A percentile compares a stretch with the other conserved stretches of the same genome.
phyloP scores from a whole-genome alignment of 2,329 filamentous ascomycete species.

The Balansia obtecta region DNA sequence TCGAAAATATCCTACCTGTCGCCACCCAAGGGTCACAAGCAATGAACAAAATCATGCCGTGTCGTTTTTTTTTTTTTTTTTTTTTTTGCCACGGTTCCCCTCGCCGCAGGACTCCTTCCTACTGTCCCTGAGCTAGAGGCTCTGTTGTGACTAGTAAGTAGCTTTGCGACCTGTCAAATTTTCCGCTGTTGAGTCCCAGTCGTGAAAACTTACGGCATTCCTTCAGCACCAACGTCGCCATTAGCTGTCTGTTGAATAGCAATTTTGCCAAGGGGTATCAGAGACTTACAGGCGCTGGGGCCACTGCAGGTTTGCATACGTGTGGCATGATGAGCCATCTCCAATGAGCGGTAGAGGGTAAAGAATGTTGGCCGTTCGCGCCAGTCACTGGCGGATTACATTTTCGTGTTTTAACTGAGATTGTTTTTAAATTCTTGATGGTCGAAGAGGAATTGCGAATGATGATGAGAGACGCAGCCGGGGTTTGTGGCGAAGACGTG shows the following conservation, averaged over 20 bases:
- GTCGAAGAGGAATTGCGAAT: too few species aligned
- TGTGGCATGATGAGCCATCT: slow-evolving; percentile 9
- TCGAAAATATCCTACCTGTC: too few species aligned
- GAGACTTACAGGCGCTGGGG: slow-evolving; percentile 3
- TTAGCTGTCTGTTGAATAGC: slow-evolving; percentile 11
- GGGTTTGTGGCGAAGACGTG: too few species aligned
- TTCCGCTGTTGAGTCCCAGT: slow-evolving; percentile 6
- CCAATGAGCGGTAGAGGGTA: slow-evolving; percentile 11
- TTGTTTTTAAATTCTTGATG: too few species aligned
- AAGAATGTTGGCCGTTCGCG: slow-evolving; percentile 11
- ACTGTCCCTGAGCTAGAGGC: slow-evolving; percentile 9
- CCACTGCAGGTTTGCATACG: slow-evolving; percentile 6
- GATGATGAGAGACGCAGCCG: too few species aligned
- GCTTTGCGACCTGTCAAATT: slow-evolving; percentile 7
- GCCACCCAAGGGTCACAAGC: too few species aligned
- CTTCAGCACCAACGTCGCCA: slow-evolving; percentile 9
- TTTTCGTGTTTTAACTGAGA: neutral
- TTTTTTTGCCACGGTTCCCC: slow-evolving; percentile 7
- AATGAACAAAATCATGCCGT: too few species aligned
- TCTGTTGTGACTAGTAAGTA: slow-evolving; percentile 8
- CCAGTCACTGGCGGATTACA: slow-evolving; percentile 5
- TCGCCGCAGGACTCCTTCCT: slow-evolving; percentile 8
- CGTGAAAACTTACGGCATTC: slow-evolving; percentile 3
- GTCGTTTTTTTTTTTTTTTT: too few species aligned
- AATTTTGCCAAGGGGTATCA: slow-evolving; percentile 8